phyloP scores from a whole-genome alignment of 257 asterid species.

The Forsythia viridissima region DNA sequence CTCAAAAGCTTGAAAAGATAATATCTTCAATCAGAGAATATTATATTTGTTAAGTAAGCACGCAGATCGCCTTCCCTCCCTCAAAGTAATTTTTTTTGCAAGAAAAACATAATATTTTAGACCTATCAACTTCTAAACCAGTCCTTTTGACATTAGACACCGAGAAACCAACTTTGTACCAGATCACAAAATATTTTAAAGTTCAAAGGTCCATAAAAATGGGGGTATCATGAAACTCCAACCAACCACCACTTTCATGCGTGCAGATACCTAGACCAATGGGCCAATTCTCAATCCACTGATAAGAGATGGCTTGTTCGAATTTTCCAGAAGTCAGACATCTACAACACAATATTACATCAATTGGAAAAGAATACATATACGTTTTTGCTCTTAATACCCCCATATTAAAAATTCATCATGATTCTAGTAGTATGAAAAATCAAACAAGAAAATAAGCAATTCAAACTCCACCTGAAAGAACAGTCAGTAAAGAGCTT shows the following conservation, averaged over 20 bases:
- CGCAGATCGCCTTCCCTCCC: no score
- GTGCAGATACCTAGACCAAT: neutral
- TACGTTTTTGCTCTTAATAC: neutral
- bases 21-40: no score
- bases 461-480: neutral
- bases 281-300: neutral
- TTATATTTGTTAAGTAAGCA: no score
- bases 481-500: neutral
- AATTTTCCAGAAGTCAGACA: neutral
- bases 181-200: no score
- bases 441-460: neutral
- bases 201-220: no score
- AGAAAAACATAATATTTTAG: no score
- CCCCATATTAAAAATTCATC: neutral
- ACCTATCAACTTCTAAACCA: no score
- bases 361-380: neutral
- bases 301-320: neutral
- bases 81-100: no score
- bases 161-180: no score
- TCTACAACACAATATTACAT: neutral
- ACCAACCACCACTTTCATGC: neutral
- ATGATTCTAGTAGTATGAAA: neutral
- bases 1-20: no score
- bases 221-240: neutral
- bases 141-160: no score